phyloP scores from a whole-genome alignment of 441 rosid genomes.

The Pelargonium cotyledonis region DNA sequence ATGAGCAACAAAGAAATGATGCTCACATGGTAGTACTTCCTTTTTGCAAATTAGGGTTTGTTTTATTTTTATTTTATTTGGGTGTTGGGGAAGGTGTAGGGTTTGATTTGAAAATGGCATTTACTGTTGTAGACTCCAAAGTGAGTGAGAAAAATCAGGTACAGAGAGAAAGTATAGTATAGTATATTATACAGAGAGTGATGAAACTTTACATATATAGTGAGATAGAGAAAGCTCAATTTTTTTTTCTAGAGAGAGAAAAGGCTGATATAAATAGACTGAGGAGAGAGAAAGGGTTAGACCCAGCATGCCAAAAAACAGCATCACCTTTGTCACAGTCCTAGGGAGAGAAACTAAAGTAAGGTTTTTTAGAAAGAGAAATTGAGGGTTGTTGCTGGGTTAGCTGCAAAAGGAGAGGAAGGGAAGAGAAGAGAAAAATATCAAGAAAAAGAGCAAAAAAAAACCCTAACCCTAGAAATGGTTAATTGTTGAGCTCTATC shows the following conservation, averaged over 20 bases:
- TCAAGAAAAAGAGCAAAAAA: neutral
- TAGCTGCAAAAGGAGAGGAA: neutral
- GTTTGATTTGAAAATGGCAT: conserved; percentile 3
- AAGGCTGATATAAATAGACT: neutral
- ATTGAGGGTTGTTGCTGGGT: conserved; percentile 1
- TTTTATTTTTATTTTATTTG: neutral
- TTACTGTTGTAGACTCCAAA: neutral
- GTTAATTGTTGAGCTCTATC: neutral
- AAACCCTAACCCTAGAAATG: conserved; percentile 1
- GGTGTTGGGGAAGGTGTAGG: neutral
- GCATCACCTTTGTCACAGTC: neutral
- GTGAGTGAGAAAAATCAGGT: neutral
- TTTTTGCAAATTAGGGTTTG: neutral
- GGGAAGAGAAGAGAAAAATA: neutral
- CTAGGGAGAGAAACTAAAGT: conserved; percentile 5
- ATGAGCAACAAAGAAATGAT: neutral
- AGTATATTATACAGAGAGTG: neutral
- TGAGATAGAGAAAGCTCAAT: neutral
- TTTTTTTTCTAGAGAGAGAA: neutral
- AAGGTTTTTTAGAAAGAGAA: neutral
- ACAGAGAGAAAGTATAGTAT: neutral
- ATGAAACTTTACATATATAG: neutral
- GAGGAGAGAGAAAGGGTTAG: neutral
- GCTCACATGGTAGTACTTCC: neutral
- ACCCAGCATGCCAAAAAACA: neutral